These are phyloP conservation scores for Diaporthe eres DNA, from an alignment of 2,329 filamentous ascomycete genomes.

Conservation along the genomic window DNA sequence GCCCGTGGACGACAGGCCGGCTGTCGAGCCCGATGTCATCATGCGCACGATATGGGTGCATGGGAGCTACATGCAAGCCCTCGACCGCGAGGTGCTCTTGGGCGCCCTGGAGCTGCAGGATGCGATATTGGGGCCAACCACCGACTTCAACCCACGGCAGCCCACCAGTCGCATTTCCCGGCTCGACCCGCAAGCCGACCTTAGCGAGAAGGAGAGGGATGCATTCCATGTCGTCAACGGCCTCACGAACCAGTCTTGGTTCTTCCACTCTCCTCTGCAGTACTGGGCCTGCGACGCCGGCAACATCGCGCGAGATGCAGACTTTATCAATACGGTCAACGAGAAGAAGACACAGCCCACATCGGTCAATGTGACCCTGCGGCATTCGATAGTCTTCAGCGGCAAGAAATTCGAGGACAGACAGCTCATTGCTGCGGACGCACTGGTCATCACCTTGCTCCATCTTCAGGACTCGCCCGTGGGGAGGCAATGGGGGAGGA, in stretches of 20 bases:
- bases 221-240: constrained; percentile 72
- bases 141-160: constrained; percentile 66
- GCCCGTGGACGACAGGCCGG: constrained; percentile 66
- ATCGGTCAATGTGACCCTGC: constrained; percentile 79
- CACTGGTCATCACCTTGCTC: constrained; percentile 82
- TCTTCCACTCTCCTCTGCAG: constrained; percentile 85
- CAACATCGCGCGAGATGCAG: constrained; percentile 69
- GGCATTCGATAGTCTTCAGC: constrained; percentile 85
- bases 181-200: constrained; percentile 51
- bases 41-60: constrained; percentile 89
- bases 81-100: constrained; percentile 75
- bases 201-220: constrained; percentile 64
- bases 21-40: constrained; percentile 76
- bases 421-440: constrained; percentile 79
- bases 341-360: constrained; percentile 72
- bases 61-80: constrained; percentile 83
- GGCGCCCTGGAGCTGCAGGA: constrained; percentile 80
- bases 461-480: constrained; percentile 76
- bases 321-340: constrained; percentile 80
- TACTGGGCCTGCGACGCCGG: constrained; percentile 81
- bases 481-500: constrained; percentile 75
- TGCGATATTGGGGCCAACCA: constrained; percentile 73
- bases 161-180: constrained; percentile 48
- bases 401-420: constrained; percentile 82
- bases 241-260: constrained; percentile 76